Percentiles rank a stretch among this genome's conserved stretches.
Conservation (phyloP, 1,139 yeast species). For the Arxiozyma slooffiae region DNA sequence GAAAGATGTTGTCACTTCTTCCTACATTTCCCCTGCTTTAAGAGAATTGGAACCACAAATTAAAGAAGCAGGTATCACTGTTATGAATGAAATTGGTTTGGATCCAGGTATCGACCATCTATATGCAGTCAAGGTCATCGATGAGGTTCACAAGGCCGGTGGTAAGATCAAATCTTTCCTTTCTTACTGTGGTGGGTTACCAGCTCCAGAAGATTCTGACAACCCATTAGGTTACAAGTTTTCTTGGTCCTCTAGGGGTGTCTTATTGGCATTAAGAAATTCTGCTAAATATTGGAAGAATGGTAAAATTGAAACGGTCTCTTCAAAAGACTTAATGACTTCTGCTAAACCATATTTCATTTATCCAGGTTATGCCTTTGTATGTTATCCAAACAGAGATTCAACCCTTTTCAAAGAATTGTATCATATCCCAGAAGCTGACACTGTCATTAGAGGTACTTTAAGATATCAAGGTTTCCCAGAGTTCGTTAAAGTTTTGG, state of each 20-base stretch:
- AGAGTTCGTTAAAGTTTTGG: slow-evolving; percentile 88
- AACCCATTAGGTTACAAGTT: slow-evolving; percentile 98
- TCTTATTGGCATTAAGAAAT: slow-evolving; percentile 87
- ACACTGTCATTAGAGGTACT: slow-evolving; percentile 93
- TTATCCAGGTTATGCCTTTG: slow-evolving; percentile 91
- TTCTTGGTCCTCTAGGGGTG: slow-evolving; percentile 99
- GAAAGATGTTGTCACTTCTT: slow-evolving; percentile 91
- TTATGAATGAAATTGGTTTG: slow-evolving; percentile 88
- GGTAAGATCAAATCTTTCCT: slow-evolving; percentile 91
- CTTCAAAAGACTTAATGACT: slow-evolving; percentile 88
- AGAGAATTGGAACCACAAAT: slow-evolving; percentile 69
- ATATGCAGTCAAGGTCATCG: slow-evolving; percentile 95
- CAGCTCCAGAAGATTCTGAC: slow-evolving; percentile 95
- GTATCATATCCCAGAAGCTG: slow-evolving; percentile 93
- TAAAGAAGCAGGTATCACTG: slow-evolving; percentile 76
- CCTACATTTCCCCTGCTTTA: slow-evolving; percentile 90
- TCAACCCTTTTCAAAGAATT: slow-evolving; percentile 88
- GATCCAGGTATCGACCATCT: slow-evolving; percentile 98
- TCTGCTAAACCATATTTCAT: slow-evolving; percentile 91
- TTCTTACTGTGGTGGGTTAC: slow-evolving; percentile 97
- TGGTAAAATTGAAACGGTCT: slow-evolving; percentile 70
- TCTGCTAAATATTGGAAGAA: slow-evolving; percentile 81
- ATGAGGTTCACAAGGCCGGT: slow-evolving; percentile 83
- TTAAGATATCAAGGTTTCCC: slow-evolving; percentile 98
- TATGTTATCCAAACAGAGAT: slow-evolving; percentile 96